These are phyloP conservation scores for Salvia splendens DNA, from an alignment of 257 asterid genomes.

Conservation along the genomic window DNA sequence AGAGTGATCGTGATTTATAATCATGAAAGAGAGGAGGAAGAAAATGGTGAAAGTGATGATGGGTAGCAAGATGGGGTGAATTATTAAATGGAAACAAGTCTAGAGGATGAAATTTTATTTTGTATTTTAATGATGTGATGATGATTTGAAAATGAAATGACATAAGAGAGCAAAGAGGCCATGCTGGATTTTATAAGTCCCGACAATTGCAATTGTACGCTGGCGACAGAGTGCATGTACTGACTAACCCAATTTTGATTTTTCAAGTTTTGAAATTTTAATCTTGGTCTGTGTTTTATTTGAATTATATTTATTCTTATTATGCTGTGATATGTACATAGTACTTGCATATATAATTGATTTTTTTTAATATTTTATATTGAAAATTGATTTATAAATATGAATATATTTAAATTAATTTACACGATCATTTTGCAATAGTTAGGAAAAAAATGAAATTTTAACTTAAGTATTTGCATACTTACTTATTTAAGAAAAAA, in stretches of 20 bases:
- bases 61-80: not conserved
- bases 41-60: not conserved
- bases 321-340: no score
- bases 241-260: not conserved
- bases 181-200: not conserved
- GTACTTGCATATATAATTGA: no score
- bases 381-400: no score
- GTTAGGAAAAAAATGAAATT: no score
- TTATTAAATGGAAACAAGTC: not conserved
- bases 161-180: not conserved
- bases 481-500: no score
- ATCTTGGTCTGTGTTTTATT: no score
- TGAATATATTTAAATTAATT: no score
- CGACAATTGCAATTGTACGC: not conserved
- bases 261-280: not conserved
- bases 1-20: not conserved
- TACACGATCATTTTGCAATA: no score
- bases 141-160: constrained; percentile 24
- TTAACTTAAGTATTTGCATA: no score
- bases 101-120: no score
- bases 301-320: no score
- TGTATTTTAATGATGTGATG: not conserved
- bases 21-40: not conserved
- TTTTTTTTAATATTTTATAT: no score
- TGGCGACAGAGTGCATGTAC: not conserved